Conservation (phyloP, 208 protist species). For the Crithidia sp. region DNA sequence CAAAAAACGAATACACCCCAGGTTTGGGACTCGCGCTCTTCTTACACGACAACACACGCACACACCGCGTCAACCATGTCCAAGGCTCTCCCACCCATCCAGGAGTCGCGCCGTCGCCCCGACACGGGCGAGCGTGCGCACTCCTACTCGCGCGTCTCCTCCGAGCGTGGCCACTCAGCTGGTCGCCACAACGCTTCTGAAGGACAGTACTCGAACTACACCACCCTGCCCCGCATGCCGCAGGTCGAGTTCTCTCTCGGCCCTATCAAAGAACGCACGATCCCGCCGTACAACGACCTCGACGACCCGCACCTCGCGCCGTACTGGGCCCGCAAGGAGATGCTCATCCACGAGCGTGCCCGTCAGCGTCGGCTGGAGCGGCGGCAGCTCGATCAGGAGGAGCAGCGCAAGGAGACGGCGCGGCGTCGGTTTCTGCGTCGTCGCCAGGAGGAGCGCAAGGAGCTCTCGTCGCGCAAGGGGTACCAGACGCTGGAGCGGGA, state of each 20-base stretch:
- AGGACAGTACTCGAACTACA: constrained; percentile 1
- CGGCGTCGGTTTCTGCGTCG: constrained; percentile 70
- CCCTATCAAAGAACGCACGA: constrained; percentile 62
- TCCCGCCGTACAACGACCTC: constrained; percentile 85
- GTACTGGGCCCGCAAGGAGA: constrained; percentile 78
- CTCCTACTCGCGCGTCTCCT: constrained; percentile 31
- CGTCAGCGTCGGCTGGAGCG: constrained; percentile 46
- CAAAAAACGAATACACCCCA: too few species aligned
- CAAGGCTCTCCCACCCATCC: constrained; percentile 50
- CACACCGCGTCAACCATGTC: constrained; percentile 30
- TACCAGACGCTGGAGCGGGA: constrained; percentile 36
- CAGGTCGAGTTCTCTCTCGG: constrained; percentile 78
- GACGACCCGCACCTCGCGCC: constrained; percentile 78
- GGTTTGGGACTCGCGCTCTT: too few species aligned
- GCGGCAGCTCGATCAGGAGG: constrained; percentile 53
- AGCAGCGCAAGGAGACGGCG: constrained; percentile 39
- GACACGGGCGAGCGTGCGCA: constrained; percentile 11
- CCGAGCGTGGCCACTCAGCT: constrained; percentile 4
- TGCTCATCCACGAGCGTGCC: constrained; percentile 57
- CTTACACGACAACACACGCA: neutral
- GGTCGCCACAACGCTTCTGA: constrained; percentile 10
- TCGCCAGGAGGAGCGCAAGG: constrained; percentile 61
- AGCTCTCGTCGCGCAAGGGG: constrained; percentile 53
- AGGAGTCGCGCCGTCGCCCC: constrained; percentile 10
- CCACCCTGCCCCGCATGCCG: constrained; percentile 40